Conservation (phyloP, 2,329 filamentous ascomycete genomes). For the Emergomyces pasteurianus region DNA sequence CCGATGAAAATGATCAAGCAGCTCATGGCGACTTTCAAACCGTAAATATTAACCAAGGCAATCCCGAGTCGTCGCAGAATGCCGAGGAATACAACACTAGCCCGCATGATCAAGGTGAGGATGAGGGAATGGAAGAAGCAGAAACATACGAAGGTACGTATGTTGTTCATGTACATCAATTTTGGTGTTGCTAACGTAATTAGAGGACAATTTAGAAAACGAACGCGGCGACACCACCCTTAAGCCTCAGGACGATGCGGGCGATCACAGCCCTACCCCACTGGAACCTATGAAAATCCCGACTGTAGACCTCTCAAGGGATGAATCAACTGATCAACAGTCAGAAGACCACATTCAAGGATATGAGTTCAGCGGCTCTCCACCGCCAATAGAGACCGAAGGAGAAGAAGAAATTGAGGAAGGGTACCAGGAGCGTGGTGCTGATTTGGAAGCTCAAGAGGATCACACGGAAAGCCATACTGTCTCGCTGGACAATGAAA, state of each 20-base stretch:
- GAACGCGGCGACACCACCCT: not conserved
- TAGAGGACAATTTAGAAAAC: not conserved
- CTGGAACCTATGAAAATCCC: not conserved
- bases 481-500: not conserved
- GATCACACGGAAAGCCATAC: constrained; percentile 1
- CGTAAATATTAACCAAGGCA: not conserved
- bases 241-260: not conserved
- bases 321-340: not conserved
- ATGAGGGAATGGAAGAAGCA: constrained; percentile 11
- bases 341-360: not conserved
- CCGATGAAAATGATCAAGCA: not conserved
- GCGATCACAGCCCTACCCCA: not conserved
- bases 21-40: constrained; percentile 2
- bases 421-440: not conserved
- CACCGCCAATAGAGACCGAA: constrained; percentile 6
- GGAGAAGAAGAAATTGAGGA: constrained; percentile 10
- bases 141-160: constrained; percentile 12
- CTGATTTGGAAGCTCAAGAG: not conserved
- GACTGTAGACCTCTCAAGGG: constrained; percentile 1
- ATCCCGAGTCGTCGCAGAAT: not conserved
- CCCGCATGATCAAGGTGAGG: constrained; percentile 5
- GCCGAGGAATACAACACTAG: not conserved
- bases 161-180: constrained; percentile 4
- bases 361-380: constrained; percentile 1
- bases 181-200: not conserved